These are phyloP conservation scores for Ophiosphaerella korrae DNA, from an alignment of 2,329 filamentous ascomycete genomes.

Conservation along the genomic window DNA sequence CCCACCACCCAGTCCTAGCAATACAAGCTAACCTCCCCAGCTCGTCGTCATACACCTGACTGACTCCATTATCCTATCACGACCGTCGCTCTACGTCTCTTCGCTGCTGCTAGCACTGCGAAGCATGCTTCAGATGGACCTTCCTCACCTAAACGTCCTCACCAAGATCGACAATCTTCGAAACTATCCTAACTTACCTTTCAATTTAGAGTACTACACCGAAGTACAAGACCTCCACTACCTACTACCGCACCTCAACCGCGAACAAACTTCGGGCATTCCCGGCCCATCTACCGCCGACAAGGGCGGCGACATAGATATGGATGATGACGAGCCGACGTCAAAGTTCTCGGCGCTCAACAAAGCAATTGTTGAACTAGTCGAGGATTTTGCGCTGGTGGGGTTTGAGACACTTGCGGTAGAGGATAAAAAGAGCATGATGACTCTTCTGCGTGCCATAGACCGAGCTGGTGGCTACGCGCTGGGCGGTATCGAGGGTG, in stretches of 20 bases:
- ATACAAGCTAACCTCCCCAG: constrained; percentile 56
- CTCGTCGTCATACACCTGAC: constrained; percentile 91
- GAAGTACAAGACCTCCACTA: constrained; percentile 93
- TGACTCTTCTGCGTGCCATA: constrained; percentile 84
- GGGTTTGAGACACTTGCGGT: constrained; percentile 92
- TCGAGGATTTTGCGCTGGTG: constrained; percentile 89
- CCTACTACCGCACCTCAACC: constrained; percentile 77
- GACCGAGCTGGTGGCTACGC: constrained; percentile 92
- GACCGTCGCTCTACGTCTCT: constrained; percentile 93
- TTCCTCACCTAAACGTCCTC: constrained; percentile 92
- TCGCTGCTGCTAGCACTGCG: constrained; percentile 90
- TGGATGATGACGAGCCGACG: constrained; percentile 38
- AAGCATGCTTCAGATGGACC: constrained; percentile 97
- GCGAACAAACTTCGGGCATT: constrained; percentile 63
- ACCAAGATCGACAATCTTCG: constrained; percentile 96
- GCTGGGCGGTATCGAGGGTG: constrained; percentile 86
- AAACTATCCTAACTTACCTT: constrained; percentile 83
- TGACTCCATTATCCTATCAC: constrained; percentile 90
- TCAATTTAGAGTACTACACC: constrained; percentile 97
- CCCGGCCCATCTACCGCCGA: constrained; percentile 32
- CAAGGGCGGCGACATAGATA: constrained; percentile 53
- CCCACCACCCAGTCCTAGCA: constrained; percentile 28
- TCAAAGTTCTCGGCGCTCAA: constrained; percentile 83
- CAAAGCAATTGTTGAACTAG: constrained; percentile 80
- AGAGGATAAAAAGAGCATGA: constrained; percentile 97